Evolutionary conservation across 441 rosid genomes (phyloP).

Genomic region (Cnidoscolus chayamansa): DNA sequence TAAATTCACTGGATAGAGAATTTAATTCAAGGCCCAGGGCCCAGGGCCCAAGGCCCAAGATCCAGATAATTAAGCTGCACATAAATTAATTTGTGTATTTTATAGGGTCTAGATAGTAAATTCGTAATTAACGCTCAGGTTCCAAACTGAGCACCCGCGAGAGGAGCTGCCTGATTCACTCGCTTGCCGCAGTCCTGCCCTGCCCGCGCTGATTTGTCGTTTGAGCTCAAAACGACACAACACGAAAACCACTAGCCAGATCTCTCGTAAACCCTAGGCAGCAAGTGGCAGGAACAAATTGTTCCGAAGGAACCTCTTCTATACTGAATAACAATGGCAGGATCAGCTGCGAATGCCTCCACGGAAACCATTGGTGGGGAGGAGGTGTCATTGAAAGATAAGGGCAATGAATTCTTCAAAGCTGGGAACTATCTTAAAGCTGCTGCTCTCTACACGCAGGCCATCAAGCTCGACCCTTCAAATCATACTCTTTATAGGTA

Average conservation of each 20-base stretch:
- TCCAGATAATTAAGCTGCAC: too few species aligned
- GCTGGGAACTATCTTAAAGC: conserved; percentile 95
- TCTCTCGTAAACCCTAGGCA: conserved; percentile 28
- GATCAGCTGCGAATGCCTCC: conserved; percentile 37
- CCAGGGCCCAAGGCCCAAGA: too few species aligned
- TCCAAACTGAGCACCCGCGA: not conserved
- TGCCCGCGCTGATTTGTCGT: not conserved
- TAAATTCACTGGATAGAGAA: too few species aligned
- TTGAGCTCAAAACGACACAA: not conserved
- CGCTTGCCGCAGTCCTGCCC: not conserved
- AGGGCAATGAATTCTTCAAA: conserved; percentile 92
- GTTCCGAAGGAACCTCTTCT: not conserved
- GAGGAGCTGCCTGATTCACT: too few species aligned
- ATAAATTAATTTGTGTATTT: too few species aligned
- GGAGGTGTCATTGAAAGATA: conserved; percentile 64
- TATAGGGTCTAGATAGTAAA: not conserved
- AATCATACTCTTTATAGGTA: conserved; percentile 89
- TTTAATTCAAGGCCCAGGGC: too few species aligned
- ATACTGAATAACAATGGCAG: conserved; percentile 30
- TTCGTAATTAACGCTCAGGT: conserved; percentile 5
- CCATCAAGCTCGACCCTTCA: conserved; percentile 88
- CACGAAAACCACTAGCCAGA: not conserved
- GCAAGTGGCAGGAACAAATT: not conserved
- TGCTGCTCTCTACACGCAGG: conserved; percentile 95
- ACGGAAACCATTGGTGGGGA: conserved; percentile 33